These are phyloP conservation scores for Kwoniella mangroviensis DNA, from an alignment of 768 basidiomycete species.

Conservation along the genomic window DNA sequence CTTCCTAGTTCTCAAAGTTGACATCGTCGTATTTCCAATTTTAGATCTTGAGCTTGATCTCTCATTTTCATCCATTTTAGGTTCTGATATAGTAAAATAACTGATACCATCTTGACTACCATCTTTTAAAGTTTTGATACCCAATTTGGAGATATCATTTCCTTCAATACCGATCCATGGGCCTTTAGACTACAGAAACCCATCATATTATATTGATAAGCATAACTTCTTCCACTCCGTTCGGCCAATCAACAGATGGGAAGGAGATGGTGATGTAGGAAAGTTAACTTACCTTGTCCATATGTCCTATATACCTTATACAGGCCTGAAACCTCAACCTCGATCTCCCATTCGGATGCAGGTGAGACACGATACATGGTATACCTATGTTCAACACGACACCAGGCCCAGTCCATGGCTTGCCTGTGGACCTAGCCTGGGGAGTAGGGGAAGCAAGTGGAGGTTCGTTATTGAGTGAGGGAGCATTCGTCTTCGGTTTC, in stretches of 20 bases:
- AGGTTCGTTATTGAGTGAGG: neutral
- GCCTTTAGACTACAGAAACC: conserved; percentile 33
- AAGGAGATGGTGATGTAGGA: too few relatives aligned
- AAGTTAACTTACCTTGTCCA: conserved; percentile 33
- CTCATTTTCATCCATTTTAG: neutral
- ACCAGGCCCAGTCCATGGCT: conserved; percentile 32
- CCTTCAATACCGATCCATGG: conserved; percentile 55
- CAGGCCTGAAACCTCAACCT: conserved; percentile 44
- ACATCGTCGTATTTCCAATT: neutral
- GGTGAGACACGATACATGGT: conserved; percentile 52
- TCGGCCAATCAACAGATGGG: too few relatives aligned
- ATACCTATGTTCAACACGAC: conserved; percentile 47
- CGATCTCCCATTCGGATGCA: neutral
- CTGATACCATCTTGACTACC: conserved; percentile 41
- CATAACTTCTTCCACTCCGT: neutral
- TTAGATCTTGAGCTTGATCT: neutral
- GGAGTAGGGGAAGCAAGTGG: neutral
- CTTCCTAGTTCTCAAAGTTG: neutral
- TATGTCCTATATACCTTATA: conserved; percentile 49
- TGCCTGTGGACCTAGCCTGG: neutral
- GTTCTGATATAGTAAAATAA: conserved; percentile 38
- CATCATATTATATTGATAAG: neutral
- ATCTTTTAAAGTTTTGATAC: conserved; percentile 25
- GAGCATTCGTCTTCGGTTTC: neutral
- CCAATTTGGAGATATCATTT: conserved; percentile 34